These are phyloP conservation scores for Periconia sp. DNA, from an alignment of 2,329 filamentous ascomycete species.

Conservation along the genomic window DNA sequence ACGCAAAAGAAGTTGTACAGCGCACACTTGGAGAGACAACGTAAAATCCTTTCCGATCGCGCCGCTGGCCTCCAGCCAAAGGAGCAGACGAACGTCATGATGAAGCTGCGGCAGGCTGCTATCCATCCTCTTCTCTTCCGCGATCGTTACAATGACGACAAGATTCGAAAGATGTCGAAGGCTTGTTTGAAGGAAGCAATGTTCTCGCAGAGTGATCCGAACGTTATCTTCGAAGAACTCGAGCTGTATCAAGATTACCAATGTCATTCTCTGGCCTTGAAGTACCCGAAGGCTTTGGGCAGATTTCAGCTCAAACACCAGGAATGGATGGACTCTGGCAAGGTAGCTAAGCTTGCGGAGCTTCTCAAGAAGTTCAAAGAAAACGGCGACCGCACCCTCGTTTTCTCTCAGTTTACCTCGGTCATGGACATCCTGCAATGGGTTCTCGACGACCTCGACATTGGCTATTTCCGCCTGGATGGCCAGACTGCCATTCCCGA, in stretches of 20 bases:
- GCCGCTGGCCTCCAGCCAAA: conserved; percentile 61
- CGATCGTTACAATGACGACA: conserved; percentile 76
- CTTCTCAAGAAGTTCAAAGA: conserved; percentile 74
- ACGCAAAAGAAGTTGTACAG: conserved; percentile 77
- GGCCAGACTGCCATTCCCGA: conserved; percentile 81
- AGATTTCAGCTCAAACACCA: conserved; percentile 64
- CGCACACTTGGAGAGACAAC: conserved; percentile 67
- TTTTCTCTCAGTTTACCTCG: conserved; percentile 93
- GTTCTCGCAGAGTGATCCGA: conserved; percentile 56
- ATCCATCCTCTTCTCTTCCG: conserved; percentile 91
- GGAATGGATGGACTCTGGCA: conserved; percentile 78
- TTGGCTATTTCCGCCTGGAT: conserved; percentile 85
- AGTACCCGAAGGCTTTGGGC: conserved; percentile 58
- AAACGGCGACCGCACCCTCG: conserved; percentile 83
- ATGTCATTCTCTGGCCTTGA: conserved; percentile 62
- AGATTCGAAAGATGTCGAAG: conserved; percentile 76
- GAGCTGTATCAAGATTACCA: conserved; percentile 65
- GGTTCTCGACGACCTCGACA: conserved; percentile 73
- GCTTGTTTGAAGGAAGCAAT: conserved; percentile 74
- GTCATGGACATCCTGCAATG: conserved; percentile 89
- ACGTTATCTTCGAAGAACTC: conserved; percentile 62
- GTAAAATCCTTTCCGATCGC: conserved; percentile 65
- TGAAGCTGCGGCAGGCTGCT: conserved; percentile 89
- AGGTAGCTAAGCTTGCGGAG: conserved; percentile 80
- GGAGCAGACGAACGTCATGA: conserved; percentile 66